Base-by-base conservation (phyloP, 805 yeast species). In the Lachancea dasiensis region DNA sequence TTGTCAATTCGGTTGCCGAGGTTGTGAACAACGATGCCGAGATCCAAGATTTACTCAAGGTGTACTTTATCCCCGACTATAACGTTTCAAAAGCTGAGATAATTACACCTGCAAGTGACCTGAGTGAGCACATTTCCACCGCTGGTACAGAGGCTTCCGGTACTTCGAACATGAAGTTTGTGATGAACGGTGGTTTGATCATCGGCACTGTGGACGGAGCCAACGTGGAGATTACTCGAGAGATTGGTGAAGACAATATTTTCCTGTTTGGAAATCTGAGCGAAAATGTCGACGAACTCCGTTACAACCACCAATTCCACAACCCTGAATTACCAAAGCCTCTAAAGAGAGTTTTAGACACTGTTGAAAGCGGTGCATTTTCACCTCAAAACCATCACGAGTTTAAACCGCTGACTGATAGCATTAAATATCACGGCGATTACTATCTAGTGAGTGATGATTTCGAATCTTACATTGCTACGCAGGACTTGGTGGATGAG, bases 61-160 rank as follows among this genome's bases (percentile, higher is more conserved):
- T 86, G 39, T 86, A 83, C 26, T 87, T 84, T 56, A 73, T 87
- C 50, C 94, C 95, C 25, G 96, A 89, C 61, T 87, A 87, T 66
- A 87, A 87, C 52, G 97, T 89, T 27, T 83, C 95, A 24, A 89
- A 87, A 63, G 96, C 96, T 1, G 95, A 89, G 65, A 74, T 86
- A 41, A 85, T 87, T 54, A 73, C 78, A 48, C 95, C 96, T 18
- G 96, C 90, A 15, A 79, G 90, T 31, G 97, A 87, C 60, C 69
- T 87, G 52, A 81, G 92, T 32, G 92, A 87, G 66, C 97, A 87
- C 65, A 87, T 87, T 49, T 87, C 96, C 10, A 87, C 97, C 29
- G 97, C 97, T 6, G 97, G 97, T 51, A 87, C 97, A 20, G 97
- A 87, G 61, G 97, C 95, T 16, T 82, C 94, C 1, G 97, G 97